Conservation (phyloP, 2,329 filamentous ascomycete species). For the Aspergillus ruber region DNA sequence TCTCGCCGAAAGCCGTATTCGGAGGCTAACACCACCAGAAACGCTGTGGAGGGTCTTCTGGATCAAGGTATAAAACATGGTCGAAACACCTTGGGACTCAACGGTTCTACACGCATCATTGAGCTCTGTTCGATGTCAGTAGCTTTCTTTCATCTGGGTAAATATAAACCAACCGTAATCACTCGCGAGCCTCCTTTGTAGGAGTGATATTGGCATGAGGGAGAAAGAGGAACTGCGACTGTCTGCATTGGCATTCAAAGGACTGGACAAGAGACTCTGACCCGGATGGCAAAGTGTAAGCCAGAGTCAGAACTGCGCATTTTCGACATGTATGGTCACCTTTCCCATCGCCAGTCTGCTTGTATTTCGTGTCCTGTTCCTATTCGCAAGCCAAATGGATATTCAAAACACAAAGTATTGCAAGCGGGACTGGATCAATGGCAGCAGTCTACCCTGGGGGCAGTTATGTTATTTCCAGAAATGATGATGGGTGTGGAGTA, state of each 20-base stretch:
- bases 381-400: too few species aligned
- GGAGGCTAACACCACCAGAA: not conserved
- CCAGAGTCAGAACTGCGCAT: too few species aligned
- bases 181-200: not conserved
- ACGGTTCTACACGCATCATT: not conserved
- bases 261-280: too few species aligned
- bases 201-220: not conserved
- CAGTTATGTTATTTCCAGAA: too few species aligned
- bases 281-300: too few species aligned
- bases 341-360: too few species aligned
- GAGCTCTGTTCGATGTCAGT: not conserved
- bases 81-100: slow-evolving; percentile 1
- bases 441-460: too few species aligned
- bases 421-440: too few species aligned
- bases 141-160: not conserved
- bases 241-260: not conserved
- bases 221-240: not conserved
- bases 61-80: slow-evolving; percentile 3
- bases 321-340: too few species aligned
- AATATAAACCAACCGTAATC: not conserved
- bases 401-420: too few species aligned
- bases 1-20: slow-evolving; percentile 1
- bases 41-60: not conserved
- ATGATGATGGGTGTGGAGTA: too few species aligned
- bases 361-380: too few species aligned